Conservation (phyloP, 2,329 filamentous ascomycete species). For the Aspergillus costaricaensis region DNA sequence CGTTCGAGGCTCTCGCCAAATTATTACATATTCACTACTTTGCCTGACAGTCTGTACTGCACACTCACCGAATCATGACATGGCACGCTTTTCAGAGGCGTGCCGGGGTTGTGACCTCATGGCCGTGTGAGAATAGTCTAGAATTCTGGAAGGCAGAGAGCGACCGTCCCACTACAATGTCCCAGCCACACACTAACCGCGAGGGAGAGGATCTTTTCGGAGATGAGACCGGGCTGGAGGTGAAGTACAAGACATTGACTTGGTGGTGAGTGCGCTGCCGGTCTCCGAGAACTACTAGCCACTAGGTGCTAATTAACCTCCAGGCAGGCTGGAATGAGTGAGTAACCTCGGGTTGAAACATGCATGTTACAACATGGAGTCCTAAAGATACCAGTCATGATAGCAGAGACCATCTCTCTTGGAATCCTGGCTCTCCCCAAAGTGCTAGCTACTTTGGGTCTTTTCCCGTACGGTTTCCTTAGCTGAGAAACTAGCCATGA, state of each 20-base stretch:
- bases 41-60: background rate
- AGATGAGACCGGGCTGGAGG: constrained; percentile 25
- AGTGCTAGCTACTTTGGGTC: constrained; percentile 52
- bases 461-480: constrained; percentile 46
- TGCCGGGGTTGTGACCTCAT: background rate
- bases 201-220: constrained; percentile 26
- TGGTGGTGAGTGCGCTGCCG: constrained; percentile 28
- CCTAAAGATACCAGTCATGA: constrained; percentile 46
- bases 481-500: background rate
- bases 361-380: background rate
- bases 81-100: background rate
- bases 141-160: background rate
- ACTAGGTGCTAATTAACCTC: background rate
- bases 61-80: background rate
- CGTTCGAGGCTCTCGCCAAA: no score
- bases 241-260: constrained; percentile 32
- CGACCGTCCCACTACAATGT: background rate
- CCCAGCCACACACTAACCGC: background rate
- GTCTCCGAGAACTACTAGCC: constrained; percentile 1
- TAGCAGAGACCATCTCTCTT: constrained; percentile 59
- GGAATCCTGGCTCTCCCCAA: constrained; percentile 57
- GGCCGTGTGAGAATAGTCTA: background rate
- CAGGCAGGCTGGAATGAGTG: constrained; percentile 5
- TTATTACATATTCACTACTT: no score
- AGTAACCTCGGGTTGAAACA: background rate